phyloP scores from a whole-genome alignment of 257 asterid genomes.

The Forsythia suspensa region DNA sequence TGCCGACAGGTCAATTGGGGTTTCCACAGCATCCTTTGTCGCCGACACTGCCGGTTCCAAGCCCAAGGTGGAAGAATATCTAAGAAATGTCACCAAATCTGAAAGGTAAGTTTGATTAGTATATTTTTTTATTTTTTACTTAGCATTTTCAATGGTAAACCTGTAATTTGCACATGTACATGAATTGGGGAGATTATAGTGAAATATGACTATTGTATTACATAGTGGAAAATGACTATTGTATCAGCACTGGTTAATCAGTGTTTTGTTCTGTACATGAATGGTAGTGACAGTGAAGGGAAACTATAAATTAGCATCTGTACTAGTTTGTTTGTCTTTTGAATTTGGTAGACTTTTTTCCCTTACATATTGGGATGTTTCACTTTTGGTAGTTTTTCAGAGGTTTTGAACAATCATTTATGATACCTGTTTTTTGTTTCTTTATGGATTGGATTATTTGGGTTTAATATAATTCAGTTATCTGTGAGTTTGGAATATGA shows the following conservation, averaged over 20 bases:
- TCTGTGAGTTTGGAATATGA: too few relatives aligned
- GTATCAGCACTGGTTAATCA: slow-evolving; percentile 24
- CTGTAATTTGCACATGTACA: slow-evolving; percentile 50
- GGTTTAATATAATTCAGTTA: neutral
- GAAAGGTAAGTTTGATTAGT: slow-evolving; percentile 50
- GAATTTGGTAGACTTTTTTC: neutral
- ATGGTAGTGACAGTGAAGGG: slow-evolving; percentile 32
- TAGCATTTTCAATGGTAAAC: slow-evolving; percentile 26
- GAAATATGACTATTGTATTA: slow-evolving; percentile 30
- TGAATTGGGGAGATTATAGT: slow-evolving; percentile 46
- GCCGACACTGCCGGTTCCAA: slow-evolving; percentile 68
- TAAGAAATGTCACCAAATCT: slow-evolving; percentile 29
- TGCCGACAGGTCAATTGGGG: slow-evolving; percentile 77
- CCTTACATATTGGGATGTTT: neutral
- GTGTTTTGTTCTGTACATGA: slow-evolving; percentile 47
- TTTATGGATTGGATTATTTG: neutral
- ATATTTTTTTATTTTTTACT: slow-evolving; percentile 20
- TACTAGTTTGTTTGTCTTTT: slow-evolving; percentile 14
- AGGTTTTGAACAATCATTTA: neutral
- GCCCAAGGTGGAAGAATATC: slow-evolving; percentile 68
- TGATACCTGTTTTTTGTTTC: neutral
- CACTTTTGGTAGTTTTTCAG: neutral
- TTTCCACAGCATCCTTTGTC: slow-evolving; percentile 74
- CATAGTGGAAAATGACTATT: slow-evolving; percentile 27
- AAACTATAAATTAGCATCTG: slow-evolving; percentile 13